Evolutionary conservation across 805 yeast genomes (phyloP), one percentile per base, ranked within the genome.

Genomic region (Cyberlindnera maclurae): DNA sequence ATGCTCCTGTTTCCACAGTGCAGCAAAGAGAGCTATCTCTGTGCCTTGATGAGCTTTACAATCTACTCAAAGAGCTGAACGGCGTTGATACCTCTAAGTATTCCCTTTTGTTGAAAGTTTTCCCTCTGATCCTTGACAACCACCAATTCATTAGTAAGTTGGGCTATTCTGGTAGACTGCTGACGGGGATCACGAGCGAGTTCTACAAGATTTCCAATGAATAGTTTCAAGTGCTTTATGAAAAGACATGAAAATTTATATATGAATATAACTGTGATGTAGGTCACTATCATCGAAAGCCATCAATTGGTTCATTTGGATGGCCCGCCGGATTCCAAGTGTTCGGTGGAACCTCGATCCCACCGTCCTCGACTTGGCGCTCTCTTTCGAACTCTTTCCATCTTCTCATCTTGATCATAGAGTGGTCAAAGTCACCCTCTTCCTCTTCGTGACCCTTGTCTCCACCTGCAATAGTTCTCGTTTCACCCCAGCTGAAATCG

Each of bases 401-500:
- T 42, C 90, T 72, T 70, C 82, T 85, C 90, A 90, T 89, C 36
- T 75, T 75, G 57, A 93, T 93, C 54, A 76, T 76, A 2, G 94
- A 78, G n/a, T 93, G 84, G 59, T 90, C 97, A 58, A 90, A 93
- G 45, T 79, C 81, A 50, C 97, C 97, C 32, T 75, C 83, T 16
- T 50, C 70, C 17, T 70, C 83, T 33, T 77, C 82, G 56, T 85
- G 93, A 13, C 68, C 77, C 51, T 79, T 76, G 31, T 75, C 85
- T 10, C 77, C 87, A 16, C 78, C 82, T 18, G 73, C 73, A 36
- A 87, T 77, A n/a, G 79, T 72, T 67, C 96, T 73, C 2, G 96
- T 89, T 43, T 86, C 95, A 56, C 97, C 96, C 97, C 97, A 89
- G 58, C 88, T 78, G 63, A 89, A 89, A 58, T 89, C 96, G 62